Evolutionary conservation across 371 early-diverging fungal species (phyloP).

Genomic region (Mucor circinelloides): DNA sequence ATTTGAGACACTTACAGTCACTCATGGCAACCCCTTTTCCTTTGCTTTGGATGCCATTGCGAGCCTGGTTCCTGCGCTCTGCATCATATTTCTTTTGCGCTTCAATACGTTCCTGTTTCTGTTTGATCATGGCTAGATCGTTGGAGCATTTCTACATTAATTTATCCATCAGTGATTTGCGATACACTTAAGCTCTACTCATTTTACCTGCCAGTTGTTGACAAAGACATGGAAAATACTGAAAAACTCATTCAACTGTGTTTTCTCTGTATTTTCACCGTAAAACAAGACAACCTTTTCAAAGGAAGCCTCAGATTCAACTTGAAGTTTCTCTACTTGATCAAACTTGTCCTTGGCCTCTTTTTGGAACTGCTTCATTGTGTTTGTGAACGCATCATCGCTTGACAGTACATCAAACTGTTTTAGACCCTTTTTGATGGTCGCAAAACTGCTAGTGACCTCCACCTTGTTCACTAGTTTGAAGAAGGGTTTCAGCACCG

Average conservation of each 20-base stretch:
- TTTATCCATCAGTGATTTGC: background rate
- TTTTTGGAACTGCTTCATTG: constrained; percentile 53
- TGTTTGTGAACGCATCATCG: constrained; percentile 22
- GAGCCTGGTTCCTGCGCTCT: constrained; percentile 43
- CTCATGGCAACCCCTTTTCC: constrained; percentile 52
- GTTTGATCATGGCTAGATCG: constrained; percentile 29
- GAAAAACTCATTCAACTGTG: constrained; percentile 87
- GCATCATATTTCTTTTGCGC: constrained; percentile 43
- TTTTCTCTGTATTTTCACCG: constrained; percentile 77
- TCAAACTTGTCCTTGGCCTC: constrained; percentile 39
- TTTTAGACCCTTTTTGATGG: constrained; percentile 45
- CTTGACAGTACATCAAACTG: constrained; percentile 40
- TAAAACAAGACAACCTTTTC: constrained; percentile 48
- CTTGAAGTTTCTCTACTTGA: constrained; percentile 37
- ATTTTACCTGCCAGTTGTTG: constrained; percentile 13
- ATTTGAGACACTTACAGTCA: constrained; percentile 25
- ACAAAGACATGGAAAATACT: constrained; percentile 75
- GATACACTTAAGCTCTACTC: too few species aligned
- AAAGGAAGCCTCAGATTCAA: constrained; percentile 45
- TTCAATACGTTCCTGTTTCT: constrained; percentile 44
- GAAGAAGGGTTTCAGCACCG: background rate
- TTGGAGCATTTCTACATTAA: constrained; percentile 24
- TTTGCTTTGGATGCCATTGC: constrained; percentile 16
- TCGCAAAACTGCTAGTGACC: constrained; percentile 41
- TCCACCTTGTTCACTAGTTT: constrained; percentile 49